These are phyloP conservation scores for Torulaspora indica DNA, from an alignment of 805 yeast species.

Conservation along the genomic window DNA sequence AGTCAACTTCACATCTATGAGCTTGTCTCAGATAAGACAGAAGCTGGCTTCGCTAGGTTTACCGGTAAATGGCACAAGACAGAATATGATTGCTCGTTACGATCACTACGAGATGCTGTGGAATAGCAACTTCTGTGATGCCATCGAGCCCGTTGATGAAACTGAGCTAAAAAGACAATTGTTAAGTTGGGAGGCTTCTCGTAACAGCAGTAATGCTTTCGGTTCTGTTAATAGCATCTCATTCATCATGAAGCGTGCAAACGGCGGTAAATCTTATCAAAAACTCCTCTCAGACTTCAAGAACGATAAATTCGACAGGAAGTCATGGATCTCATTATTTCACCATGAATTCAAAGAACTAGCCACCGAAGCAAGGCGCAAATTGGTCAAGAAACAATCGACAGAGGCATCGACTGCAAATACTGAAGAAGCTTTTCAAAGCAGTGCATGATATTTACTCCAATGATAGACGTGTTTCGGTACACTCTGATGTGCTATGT, in stretches of 20 bases:
- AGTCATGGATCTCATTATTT: conserved; percentile 42
- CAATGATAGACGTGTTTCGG: background rate
- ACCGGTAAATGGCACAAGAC: conserved; percentile 58
- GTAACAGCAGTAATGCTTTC: conserved; percentile 16
- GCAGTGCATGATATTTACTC: background rate
- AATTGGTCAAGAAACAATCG: conserved; percentile 21
- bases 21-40: conserved; percentile 56
- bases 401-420: background rate
- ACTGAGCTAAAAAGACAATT: conserved; percentile 52
- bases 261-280: conserved; percentile 35
- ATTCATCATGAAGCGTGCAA: conserved; percentile 37
- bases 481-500: background rate
- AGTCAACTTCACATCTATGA: conserved; percentile 56
- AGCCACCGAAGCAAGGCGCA: conserved; percentile 37
- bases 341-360: conserved; percentile 40
- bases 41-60: conserved; percentile 52
- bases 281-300: conserved; percentile 33
- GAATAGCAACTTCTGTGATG: conserved; percentile 73
- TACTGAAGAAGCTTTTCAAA: background rate
- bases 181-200: conserved; percentile 59
- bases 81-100: conserved; percentile 62
- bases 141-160: conserved; percentile 57
- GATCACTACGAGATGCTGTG: conserved; percentile 70
- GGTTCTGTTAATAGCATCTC: conserved; percentile 23
- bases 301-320: conserved; percentile 45